phyloP scores from a whole-genome alignment of 208 protist genomes.

The Polymyxa betae region DNA sequence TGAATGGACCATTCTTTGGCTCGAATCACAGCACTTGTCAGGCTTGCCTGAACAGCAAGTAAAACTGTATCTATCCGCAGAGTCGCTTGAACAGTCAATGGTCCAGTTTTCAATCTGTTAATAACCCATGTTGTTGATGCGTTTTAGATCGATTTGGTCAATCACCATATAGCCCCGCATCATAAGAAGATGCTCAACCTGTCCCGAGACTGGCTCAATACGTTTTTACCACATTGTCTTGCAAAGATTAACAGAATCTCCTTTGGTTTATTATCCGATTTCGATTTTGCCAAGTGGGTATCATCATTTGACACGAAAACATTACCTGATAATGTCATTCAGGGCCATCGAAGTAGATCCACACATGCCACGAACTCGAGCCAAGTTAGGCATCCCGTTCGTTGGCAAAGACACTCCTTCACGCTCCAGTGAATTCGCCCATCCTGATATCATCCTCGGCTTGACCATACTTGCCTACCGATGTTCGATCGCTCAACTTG shows the following conservation, averaged over 20 bases:
- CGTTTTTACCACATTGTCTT: constrained; percentile 86
- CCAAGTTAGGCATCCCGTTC: constrained; percentile 87
- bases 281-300: constrained; percentile 73
- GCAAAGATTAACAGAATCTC: constrained; percentile 89
- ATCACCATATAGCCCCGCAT: constrained; percentile 55
- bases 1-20: constrained; percentile 85
- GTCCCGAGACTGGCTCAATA: constrained; percentile 83
- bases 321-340: neutral
- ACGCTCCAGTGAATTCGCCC: constrained; percentile 86
- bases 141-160: neutral
- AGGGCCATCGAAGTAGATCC: constrained; percentile 67
- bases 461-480: constrained; percentile 78
- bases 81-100: too few species aligned
- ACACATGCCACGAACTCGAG: constrained; percentile 79
- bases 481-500: too few species aligned
- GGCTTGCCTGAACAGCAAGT: constrained; percentile 8
- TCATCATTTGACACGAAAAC: neutral
- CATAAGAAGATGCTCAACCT: constrained; percentile 86
- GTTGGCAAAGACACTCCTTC: constrained; percentile 92
- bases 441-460: constrained; percentile 89
- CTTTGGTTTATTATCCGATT: constrained; percentile 82
- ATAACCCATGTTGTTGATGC: too few species aligned
- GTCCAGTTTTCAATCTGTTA: too few species aligned
- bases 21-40: constrained; percentile 64
- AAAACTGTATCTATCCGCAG: neutral